A percentile compares a stretch with the other conserved stretches of the same genome.
Evolutionary conservation across 352 stramenopile species (phyloP).

Genomic region (Pythium insidiosum): DNA sequence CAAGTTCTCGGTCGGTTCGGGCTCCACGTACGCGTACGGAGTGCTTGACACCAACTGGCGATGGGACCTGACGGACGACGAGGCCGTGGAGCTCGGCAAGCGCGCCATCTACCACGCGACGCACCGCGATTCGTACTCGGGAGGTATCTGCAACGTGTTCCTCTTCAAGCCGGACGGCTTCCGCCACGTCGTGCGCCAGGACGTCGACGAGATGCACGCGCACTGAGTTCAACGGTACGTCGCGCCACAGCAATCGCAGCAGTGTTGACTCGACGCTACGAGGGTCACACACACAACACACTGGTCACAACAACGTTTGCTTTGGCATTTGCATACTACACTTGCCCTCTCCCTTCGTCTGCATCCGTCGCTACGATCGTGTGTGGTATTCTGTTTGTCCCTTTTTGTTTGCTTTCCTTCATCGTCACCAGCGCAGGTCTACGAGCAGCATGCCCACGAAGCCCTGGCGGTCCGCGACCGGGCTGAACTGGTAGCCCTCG

Average conservation of each 20-base stretch:
- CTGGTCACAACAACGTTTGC: no score
- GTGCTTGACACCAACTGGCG: conserved; percentile 97
- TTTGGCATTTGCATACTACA: no score
- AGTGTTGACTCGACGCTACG: no score
- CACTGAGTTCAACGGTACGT: conserved; percentile 35
- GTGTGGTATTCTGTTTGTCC: no score
- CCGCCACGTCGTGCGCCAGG: conserved; percentile 93
- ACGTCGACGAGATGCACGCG: conserved; percentile 99
- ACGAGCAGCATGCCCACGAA: conserved; percentile 83
- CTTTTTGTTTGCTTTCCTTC: conserved; percentile 5
- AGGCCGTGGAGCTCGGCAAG: conserved; percentile 99
- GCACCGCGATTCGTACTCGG: conserved; percentile 98
- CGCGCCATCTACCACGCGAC: conserved; percentile 99
- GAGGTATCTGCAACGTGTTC: conserved; percentile 96
- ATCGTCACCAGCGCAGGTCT: conserved; percentile 57
- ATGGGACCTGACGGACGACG: conserved; percentile 95
- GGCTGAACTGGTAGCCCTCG: conserved; percentile 68
- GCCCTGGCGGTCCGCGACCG: conserved; percentile 59
- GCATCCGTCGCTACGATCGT: no score
- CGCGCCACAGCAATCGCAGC: no score
- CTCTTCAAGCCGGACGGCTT: conserved; percentile 97
- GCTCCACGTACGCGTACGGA: conserved; percentile 99
- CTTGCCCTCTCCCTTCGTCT: no score
- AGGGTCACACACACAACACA: no score
- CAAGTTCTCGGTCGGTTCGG: conserved; percentile 98